Base-by-base conservation (phyloP, 2,329 filamentous ascomycete species). In the Emmonsiellopsis sp. region DNA sequence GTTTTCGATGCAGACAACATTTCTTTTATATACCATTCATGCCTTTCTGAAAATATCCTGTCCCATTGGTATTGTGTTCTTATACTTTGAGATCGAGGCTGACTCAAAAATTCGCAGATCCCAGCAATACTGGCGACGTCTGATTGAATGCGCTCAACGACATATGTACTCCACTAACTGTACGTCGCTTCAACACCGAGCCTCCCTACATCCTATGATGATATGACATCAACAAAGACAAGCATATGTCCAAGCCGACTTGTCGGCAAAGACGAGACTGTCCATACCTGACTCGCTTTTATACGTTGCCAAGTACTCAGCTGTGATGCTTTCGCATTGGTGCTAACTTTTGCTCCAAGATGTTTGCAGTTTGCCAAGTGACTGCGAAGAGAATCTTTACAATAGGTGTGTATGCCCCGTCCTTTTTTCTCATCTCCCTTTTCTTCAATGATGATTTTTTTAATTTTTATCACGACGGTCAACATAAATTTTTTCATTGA, bases 191-290 rank as follows among this genome's bases (percentile, higher is more conserved):
- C 53, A 55, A 58, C 47, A 52, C 61, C 55, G 55, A 62, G 54
- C 63, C 52, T 50, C 57, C 53, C 53, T 41, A 50, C 58, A 58
- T 59, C 56, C 58, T 57, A 83, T 93, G 89, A 93, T 93, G 88
- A 93, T 80, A 71, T 78, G 82, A 89, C 85, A 81, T 78, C 76
- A 79, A 75, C 20, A 85, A 83, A 82, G 89, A 94, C 89, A 94
- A 94, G 89, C 89, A 94, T 94, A 94, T 94, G 89, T 94, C 89
- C 80, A 85, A 94, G 89, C 83, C 61, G 61, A 63, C 65, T 64
- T 65, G 65, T 65, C 63, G 65, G 65, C 66, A 54, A 73, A 74
- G 78, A 80, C 74, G 78, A 80, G 61, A 75, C 67, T 68, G 71
- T 78, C 75, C 70, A 66, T 70, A 65, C 70, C 76, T 77, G 72